A percentile compares a stretch with the other conserved stretches of the same genome.
Conservation (phyloP, 176 grass and related monocot species). For the Oropetium thomaeum region DNA sequence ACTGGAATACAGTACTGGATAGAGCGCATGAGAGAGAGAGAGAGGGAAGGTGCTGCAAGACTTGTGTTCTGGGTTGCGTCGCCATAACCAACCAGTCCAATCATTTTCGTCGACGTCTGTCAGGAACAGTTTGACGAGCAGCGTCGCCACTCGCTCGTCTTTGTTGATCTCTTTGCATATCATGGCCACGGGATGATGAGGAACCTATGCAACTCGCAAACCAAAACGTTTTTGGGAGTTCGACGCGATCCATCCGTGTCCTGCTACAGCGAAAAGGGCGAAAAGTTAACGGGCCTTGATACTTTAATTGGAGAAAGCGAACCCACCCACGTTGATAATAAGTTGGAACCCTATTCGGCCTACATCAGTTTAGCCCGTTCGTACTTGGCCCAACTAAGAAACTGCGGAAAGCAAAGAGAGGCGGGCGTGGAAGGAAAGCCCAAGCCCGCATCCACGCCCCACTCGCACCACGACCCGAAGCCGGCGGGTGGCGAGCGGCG, state of each 20-base stretch:
- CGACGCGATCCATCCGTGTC: neutral
- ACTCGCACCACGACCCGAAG: constrained; percentile 2
- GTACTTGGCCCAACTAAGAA: neutral
- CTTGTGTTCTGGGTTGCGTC: constrained; percentile 27
- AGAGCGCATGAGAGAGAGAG: neutral
- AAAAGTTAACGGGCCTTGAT: neutral
- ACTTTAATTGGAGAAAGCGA: no score
- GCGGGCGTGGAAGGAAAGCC: neutral
- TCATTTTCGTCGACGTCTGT: neutral
- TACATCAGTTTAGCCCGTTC: neutral
- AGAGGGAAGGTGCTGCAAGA: constrained; percentile 18
- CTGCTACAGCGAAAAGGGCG: neutral
- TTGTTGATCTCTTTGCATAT: constrained; percentile 15
- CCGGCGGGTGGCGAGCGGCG: constrained; percentile 12
- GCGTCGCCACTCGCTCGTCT: constrained; percentile 26
- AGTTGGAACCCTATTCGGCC: no score
- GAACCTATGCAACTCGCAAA: constrained; percentile 18
- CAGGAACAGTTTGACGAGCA: neutral
- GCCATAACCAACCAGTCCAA: constrained; percentile 7
- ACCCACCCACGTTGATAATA: no score
- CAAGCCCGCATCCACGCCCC: constrained; percentile 1
- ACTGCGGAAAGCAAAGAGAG: neutral
- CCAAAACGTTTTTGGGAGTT: neutral
- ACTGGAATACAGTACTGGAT: neutral
- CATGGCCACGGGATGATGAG: constrained; percentile 5